Evolutionary conservation across 257 asterid genomes (phyloP).

Genomic region (Prunella vulgaris): DNA sequence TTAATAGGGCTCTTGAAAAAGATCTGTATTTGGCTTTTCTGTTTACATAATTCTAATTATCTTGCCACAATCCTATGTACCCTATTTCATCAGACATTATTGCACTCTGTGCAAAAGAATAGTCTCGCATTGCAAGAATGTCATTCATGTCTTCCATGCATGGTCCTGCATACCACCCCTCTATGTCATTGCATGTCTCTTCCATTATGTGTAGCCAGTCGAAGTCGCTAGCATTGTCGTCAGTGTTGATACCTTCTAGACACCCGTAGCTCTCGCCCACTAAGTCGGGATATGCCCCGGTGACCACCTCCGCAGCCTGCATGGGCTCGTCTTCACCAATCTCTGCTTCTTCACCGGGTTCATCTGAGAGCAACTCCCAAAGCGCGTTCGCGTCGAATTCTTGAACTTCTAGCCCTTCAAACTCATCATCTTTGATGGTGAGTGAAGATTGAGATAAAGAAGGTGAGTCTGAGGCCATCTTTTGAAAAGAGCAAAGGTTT

Average conservation of each 20-base stretch:
- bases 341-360: slow-evolving; percentile 25
- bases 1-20: background rate
- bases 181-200: slow-evolving; percentile 27
- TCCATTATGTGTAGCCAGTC: slow-evolving; percentile 30
- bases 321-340: slow-evolving; percentile 6
- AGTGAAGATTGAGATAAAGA: slow-evolving; percentile 22
- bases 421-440: slow-evolving; percentile 29
- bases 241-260: slow-evolving; percentile 5
- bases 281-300: background rate
- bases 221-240: background rate
- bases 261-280: slow-evolving; percentile 14
- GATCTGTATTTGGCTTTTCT: background rate
- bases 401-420: slow-evolving; percentile 29
- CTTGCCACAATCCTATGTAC: slow-evolving; percentile 41
- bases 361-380: slow-evolving; percentile 35
- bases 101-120: slow-evolving; percentile 18
- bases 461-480: slow-evolving; percentile 33
- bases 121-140: slow-evolving; percentile 27
- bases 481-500: background rate
- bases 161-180: slow-evolving; percentile 23
- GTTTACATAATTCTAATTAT: slow-evolving; percentile 17
- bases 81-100: slow-evolving; percentile 37
- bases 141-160: slow-evolving; percentile 29
- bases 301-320: slow-evolving; percentile 17
- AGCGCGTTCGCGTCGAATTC: slow-evolving; percentile 36